Evolutionary conservation across 495 filamentous ascomycete genomes (phyloP), one percentile per base, ranked within the genome.

Genomic region (Xylaria intraflava): DNA sequence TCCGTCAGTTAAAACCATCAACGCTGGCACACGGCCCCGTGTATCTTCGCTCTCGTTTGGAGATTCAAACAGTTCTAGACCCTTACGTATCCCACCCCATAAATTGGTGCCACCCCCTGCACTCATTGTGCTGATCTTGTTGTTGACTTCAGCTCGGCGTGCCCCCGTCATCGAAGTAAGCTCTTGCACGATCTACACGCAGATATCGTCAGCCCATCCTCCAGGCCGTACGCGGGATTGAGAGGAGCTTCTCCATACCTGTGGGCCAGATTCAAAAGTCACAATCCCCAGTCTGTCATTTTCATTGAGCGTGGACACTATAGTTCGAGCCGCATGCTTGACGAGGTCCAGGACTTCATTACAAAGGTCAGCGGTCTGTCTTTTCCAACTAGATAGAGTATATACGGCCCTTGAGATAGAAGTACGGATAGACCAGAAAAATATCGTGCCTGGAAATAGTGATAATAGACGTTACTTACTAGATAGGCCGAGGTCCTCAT

Each of bases 1-100:
- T n/a, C 75, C 73, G 49, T 75, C 75, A 1, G 75, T 78, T 26
- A 78, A 50, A 41, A 78, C 65, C 64, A 78, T 72, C 10, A 78
- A 52, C 1, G 72, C 70, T 23, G 68, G 70, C 6, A 72, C 67
- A 6, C 61, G 56, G 6, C 61, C 62, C 5, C 49, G 54, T 3
- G 56, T 36, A 5, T 44, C 46, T 2, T 53, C 39, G 8, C 7
- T 11, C 2, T 12, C 14, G 2, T 33, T 33, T 2, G 31, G 11
- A 11, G 55, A 29, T 0, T 58, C 29, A 46, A 78, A 73, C 0
- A 75, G 51, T 23, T 51, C 48, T 27, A 76, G 54, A 0, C 72
- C 72, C 33, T 64, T 49, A 0, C 44, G 49, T 16, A 76, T 67
- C 9, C 71, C 75, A 19, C 61, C 53, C 75, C 75, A 78, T 11